Base-by-base conservation (phyloP, 768 basidiomycete genomes). In the Leccinum sublutescens region DNA sequence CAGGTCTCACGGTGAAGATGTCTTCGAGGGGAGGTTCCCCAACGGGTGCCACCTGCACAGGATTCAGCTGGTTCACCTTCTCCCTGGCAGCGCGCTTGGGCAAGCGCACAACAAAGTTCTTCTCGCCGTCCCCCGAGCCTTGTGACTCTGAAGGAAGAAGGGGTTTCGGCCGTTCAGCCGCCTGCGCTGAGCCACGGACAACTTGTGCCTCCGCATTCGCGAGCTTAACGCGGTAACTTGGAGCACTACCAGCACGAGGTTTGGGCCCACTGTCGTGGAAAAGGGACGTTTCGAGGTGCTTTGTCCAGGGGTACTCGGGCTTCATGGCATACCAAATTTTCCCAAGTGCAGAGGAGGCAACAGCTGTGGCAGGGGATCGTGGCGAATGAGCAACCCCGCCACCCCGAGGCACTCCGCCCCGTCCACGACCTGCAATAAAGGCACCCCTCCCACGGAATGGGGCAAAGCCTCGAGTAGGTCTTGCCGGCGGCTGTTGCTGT, bases 291-390 rank as follows among this genome's bases (percentile, higher is more conserved):
- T 93, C 90, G 63, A 87, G 84, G 55, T 91, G 89, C 68, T 91
- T 92, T 9, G 91, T 93, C 90, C 90, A 93, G 65, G 85, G 80
- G 49, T 81, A 80, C 67, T 93, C 91, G 9, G 90, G 90, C 69
- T 89, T 91, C 82, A 84, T 83, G 8, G 81, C 74, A 67, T 82
- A 91, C 84, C 89, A 89, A 47, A 82, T 78, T 52, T 83, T 84
- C 17, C 78, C 80, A n/a, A 68, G 64, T 23, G 65, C 33, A 59
- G 66, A 64, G 33, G 70, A 57, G 9, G 64, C 11, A 15, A 77
- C 64, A 34, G 71, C 63, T 25, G 70, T 62, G 52, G 70, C 62
- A 27, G 74, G 68, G 27, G 71, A 66, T 25, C 70, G 31, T 74
- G 66, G 9, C 76, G 72, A 29, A 73, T 9, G 68, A 31, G 66